Evolutionary conservation across 345 rosid species (phyloP).

Genomic region (Theobroma cacao): DNA sequence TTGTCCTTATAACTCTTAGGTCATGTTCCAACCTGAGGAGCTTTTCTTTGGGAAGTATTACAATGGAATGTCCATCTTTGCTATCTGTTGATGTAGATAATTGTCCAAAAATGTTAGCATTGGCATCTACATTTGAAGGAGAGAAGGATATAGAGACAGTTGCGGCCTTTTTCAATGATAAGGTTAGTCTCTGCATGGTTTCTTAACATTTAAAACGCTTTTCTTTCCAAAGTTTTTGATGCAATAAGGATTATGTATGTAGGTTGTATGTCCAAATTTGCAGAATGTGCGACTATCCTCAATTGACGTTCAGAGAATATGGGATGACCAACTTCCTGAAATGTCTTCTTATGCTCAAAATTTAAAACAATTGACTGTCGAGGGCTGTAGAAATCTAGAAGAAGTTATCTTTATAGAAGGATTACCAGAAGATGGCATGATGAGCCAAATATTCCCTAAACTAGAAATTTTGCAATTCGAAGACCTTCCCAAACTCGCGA

Average conservation of each 20-base stretch:
- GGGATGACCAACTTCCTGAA: background rate
- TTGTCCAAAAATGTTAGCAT: background rate
- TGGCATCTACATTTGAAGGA: background rate
- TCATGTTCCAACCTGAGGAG: background rate
- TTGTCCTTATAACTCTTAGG: background rate
- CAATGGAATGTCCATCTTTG: background rate
- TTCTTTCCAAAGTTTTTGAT: no score
- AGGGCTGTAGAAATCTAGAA: background rate
- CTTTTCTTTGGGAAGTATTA: background rate
- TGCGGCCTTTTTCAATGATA: no score
- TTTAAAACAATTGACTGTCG: fast-evolving
- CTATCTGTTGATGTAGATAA: background rate
- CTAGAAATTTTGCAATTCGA: background rate
- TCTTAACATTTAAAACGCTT: no score
- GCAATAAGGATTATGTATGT: no score
- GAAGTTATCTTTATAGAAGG: background rate
- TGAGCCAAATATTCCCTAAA: background rate
- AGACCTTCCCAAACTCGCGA: conserved; percentile 6
- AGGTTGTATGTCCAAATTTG: no score
- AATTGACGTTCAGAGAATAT: background rate
- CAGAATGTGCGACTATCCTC: no score
- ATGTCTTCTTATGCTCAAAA: background rate
- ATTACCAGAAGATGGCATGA: background rate
- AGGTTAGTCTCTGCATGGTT: no score
- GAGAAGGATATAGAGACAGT: no score